Evolutionary conservation across 2,329 filamentous ascomycete genomes (phyloP), one percentile per base, ranked within the genome.

Genomic region (Calonectria henricotiae): DNA sequence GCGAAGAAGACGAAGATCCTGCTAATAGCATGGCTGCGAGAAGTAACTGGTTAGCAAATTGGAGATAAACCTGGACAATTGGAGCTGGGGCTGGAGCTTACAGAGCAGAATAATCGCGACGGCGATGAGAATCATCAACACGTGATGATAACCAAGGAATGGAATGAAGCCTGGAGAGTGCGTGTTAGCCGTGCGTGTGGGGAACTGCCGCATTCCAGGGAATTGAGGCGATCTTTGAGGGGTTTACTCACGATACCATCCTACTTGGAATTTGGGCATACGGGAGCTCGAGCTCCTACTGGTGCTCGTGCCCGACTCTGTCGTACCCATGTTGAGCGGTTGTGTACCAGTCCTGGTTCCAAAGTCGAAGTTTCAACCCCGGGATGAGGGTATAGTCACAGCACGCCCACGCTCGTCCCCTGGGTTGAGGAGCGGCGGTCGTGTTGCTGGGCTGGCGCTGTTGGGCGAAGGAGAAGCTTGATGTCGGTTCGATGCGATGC

Each of bases 111-210:
- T 97, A 79, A 99, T 98, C 54, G 95, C 90, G 69, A 98, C 86
- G 67, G 94, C 95, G 80, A 99, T 98, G 75, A 99, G 86, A 78
- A 99, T 94, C 96, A 99, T 99, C 82, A 99, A 89, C 75, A 98
- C 93, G 90, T 99, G 90, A 80, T 92, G 91, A 79, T 92, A 92
- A 75, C 91, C 91, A 69, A 93, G 86, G 80, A 93, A 92, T 75
- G 91, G 91, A 81, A 93, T 84, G 77, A 89, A 90, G 79, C 90
- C 90, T 91, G 71, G 5, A 44, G 49, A 54, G 58, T 30, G 43
- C 61, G 41, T n/a, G 74, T 81, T 73, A 79, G 77, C 63, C 62
- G 60, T 60, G 62, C 65, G 58, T 13, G 46, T 27, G 2, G 41
- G 39, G 69, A 8, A 62, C 51, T 64, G 44, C 46, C 30, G 66